phyloP scores from a whole-genome alignment of 768 basidiomycete species.

The Lactarius tabidus region DNA sequence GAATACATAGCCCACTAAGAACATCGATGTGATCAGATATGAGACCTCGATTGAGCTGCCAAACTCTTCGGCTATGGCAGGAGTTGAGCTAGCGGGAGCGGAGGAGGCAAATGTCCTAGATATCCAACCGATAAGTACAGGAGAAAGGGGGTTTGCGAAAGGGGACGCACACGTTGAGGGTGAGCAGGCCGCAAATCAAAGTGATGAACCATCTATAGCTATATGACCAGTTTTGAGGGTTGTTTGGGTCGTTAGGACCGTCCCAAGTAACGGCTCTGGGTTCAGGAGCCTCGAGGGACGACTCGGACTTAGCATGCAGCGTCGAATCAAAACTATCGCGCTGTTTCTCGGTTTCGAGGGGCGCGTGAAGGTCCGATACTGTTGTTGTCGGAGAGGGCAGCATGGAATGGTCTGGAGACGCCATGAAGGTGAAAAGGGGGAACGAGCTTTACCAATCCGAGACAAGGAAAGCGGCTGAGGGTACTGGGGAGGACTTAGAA shows the following conservation, averaged over 20 bases:
- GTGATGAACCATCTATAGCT: slow-evolving; percentile 14
- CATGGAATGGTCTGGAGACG: not conserved
- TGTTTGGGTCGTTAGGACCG: slow-evolving; percentile 9
- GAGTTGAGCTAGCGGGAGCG: slow-evolving; percentile 19
- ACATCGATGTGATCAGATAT: slow-evolving; percentile 23
- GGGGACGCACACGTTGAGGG: slow-evolving; percentile 21
- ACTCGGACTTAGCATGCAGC: not conserved
- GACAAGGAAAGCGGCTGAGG: not conserved
- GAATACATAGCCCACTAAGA: slow-evolving; percentile 25
- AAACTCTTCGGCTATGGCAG: slow-evolving; percentile 22
- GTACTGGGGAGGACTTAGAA: not conserved
- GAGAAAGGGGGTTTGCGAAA: not conserved
- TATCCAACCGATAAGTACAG: not conserved
- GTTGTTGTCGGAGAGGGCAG: not conserved
- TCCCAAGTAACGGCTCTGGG: slow-evolving; percentile 3
- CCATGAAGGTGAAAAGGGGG: not conserved
- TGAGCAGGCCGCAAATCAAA: slow-evolving; percentile 7
- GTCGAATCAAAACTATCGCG: not conserved
- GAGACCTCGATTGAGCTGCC: slow-evolving; percentile 23
- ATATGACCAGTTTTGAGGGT: slow-evolving; percentile 19
- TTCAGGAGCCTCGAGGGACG: not conserved
- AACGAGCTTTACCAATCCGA: not conserved
- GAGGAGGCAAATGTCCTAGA: slow-evolving; percentile 29
- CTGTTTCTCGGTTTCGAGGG: not conserved
- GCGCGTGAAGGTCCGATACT: not conserved